Base-by-base conservation (phyloP, 2,329 filamentous ascomycete genomes). In the Phyllosticta capitalensis region DNA sequence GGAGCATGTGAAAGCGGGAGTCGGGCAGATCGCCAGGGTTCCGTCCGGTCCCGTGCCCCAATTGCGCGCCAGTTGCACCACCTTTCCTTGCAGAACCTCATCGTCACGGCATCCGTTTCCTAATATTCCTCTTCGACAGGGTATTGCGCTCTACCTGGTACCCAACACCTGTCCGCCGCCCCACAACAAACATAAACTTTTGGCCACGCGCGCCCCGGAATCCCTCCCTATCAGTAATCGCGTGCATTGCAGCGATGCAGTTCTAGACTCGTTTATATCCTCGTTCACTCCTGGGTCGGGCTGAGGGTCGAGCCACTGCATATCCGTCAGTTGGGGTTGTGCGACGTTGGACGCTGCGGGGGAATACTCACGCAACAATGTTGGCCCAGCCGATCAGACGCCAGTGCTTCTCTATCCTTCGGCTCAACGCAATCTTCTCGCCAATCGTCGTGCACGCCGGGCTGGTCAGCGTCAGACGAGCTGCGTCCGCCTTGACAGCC, bases 321-420 rank as follows among this genome's bases (percentile, higher is more conserved):
- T 33, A 48, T 5, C 20, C 48, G 52, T 59, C 49, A 59, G 56
- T 50, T 24, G 24, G 22, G 21, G 49, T 26, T 4, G 14, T 53
- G 26, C 28, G 51, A 22, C 54, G 66, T 62, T 57, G 20, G 26
- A 48, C 48, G 14, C 14, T 22, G 28, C 49, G 52, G 55, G 56
- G 63, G 28, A 56, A 55, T 51, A 72, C 72, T 71, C 71, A 74
- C 72, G 72, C 69, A 54, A 74, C 71, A 59, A 75, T 75, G 64
- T 73, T 74, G 54, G 73, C 73, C 73, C 73, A 74, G 45, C 72
- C 72, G 63, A 74, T 74, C 20, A 74, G 67, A 63, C 91, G 89
- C 92, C 92, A 97, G 78, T 96, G 92, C 85, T 97, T 97, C 78
- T 99, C 94, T 70, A 97, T 96, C 86, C 94, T 89, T 78, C 94